Percentiles rank a stretch among this genome's conserved stretches.
Evolutionary conservation across 257 asterid species (phyloP).

Genomic region (Orobanche coerulescens): DNA sequence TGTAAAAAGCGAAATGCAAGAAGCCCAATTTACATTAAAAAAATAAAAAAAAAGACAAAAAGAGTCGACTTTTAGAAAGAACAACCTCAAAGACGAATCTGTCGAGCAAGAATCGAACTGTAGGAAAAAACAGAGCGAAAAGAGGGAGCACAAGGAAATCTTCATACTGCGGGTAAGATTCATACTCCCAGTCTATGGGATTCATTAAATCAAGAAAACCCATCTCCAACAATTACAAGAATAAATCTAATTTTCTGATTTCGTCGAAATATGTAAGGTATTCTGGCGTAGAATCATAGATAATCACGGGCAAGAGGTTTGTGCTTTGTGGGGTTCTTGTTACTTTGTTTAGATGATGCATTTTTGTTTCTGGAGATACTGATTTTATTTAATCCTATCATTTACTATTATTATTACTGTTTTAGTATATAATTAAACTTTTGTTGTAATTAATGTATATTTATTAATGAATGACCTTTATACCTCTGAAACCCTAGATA

Average conservation of each 20-base stretch:
- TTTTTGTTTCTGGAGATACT: constrained; percentile 19
- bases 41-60: not conserved
- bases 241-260: not conserved
- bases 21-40: not conserved
- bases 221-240: constrained; percentile 32
- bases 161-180: constrained; percentile 63
- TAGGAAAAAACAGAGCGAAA: constrained; percentile 64
- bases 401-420: not conserved
- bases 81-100: constrained; percentile 81
- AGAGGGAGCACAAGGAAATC: constrained; percentile 72
- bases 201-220: constrained; percentile 38
- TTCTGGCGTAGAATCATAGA: constrained; percentile 20
- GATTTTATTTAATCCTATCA: not conserved
- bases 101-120: constrained; percentile 78
- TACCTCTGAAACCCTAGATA: too few relatives aligned
- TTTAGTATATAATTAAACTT: too few relatives aligned
- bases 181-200: constrained; percentile 62
- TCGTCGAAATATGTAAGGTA: not conserved
- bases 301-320: constrained; percentile 12
- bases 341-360: constrained; percentile 1
- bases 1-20: not conserved
- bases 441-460: too few relatives aligned
- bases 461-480: too few relatives aligned
- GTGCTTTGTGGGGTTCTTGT: constrained; percentile 8
- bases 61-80: not conserved